Percentiles rank a stretch among this genome's conserved stretches.
Conservation (phyloP, 306 rosid species). For the Ceratonia siliqua region DNA sequence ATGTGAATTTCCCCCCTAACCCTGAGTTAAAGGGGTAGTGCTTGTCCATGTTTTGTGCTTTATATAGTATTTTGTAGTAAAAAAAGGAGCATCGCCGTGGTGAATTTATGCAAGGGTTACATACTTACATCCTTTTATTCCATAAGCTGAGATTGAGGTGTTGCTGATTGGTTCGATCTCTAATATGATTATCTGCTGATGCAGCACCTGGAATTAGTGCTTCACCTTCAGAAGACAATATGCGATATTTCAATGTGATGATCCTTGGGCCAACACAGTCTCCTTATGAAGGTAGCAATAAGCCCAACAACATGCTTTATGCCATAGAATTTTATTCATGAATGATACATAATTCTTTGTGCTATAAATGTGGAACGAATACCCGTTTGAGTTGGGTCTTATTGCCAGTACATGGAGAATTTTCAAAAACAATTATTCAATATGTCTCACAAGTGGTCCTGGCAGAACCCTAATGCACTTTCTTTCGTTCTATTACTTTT, state of each 20-base stretch:
- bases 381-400: slow-evolving; percentile 2
- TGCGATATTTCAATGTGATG: slow-evolving; percentile 97
- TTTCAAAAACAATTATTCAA: neutral
- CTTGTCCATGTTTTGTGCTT: neutral
- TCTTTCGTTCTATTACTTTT: neutral
- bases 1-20: neutral
- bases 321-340: neutral
- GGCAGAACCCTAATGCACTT: neutral
- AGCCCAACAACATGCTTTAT: neutral
- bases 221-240: slow-evolving; percentile 94
- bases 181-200: slow-evolving; percentile 37
- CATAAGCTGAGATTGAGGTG: neutral
- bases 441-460: neutral
- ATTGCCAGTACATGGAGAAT: neutral
- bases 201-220: slow-evolving; percentile 99
- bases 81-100: neutral
- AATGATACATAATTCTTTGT: neutral
- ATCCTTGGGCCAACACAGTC: slow-evolving; percentile 98
- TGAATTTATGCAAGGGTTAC: neutral
- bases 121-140: slow-evolving; percentile 20
- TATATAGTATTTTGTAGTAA: neutral
- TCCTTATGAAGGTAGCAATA: slow-evolving; percentile 90
- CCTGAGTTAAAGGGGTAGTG: neutral
- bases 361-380: neutral
- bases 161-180: slow-evolving; percentile 23